phyloP scores from a whole-genome alignment of 2,329 filamentous ascomycete genomes.

The Amphichorda felina region DNA sequence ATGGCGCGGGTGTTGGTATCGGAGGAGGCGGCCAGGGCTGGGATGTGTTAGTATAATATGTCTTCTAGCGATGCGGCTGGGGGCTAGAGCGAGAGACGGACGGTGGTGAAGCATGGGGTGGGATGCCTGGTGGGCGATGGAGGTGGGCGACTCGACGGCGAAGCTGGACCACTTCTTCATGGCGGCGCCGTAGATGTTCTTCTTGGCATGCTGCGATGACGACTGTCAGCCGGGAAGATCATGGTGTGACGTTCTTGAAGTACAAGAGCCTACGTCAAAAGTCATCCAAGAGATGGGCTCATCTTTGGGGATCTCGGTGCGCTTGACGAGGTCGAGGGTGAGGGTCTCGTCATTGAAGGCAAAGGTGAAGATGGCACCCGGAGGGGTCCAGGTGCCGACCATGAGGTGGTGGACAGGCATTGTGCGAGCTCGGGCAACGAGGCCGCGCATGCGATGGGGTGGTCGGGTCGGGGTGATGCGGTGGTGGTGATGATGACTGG shows the following conservation, averaged over 20 bases:
- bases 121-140: slow-evolving; percentile 64
- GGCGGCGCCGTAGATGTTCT: slow-evolving; percentile 77
- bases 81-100: slow-evolving; percentile 28
- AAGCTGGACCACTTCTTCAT: slow-evolving; percentile 94
- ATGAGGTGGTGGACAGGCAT: slow-evolving; percentile 82
- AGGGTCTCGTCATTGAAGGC: slow-evolving; percentile 75
- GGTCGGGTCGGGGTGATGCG: no score
- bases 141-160: slow-evolving; percentile 59
- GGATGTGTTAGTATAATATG: slow-evolving; percentile 3
- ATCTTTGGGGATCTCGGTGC: slow-evolving; percentile 68
- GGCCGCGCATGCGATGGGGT: background rate
- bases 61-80: background rate
- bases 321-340: slow-evolving; percentile 63
- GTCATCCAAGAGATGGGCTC: slow-evolving; percentile 94
- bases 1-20: slow-evolving; percentile 80
- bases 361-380: slow-evolving; percentile 82
- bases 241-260: no score
- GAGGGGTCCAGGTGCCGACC: slow-evolving; percentile 85
- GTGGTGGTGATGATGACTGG: background rate
- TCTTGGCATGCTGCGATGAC: slow-evolving; percentile 60
- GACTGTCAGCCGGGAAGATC: no score
- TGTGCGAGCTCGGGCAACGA: slow-evolving; percentile 11
- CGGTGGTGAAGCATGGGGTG: slow-evolving; percentile 67
- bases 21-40: slow-evolving; percentile 55
- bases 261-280: slow-evolving; percentile 60